Percentiles rank a stretch among this genome's conserved stretches.
phyloP scores from a whole-genome alignment of 2,329 filamentous ascomycete species.

The Monascus ruber region DNA sequence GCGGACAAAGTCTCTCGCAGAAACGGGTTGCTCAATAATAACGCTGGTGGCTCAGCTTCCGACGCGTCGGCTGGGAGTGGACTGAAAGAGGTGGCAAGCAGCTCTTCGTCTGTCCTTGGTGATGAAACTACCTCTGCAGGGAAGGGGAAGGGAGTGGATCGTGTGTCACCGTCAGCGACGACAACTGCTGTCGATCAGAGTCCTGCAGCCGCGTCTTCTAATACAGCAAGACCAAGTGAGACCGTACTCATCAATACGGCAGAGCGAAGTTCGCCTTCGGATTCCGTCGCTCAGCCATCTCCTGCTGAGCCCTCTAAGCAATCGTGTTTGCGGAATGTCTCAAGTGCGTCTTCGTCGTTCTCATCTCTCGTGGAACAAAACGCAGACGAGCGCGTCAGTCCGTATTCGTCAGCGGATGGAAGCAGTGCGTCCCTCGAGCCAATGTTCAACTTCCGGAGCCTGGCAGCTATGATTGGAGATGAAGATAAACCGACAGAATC shows the following conservation, averaged over 20 bases:
- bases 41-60: slow-evolving; percentile 55
- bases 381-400: slow-evolving; percentile 27
- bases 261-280: slow-evolving; percentile 9
- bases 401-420: slow-evolving; percentile 40
- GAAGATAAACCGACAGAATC: slow-evolving; percentile 39
- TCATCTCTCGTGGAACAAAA: slow-evolving; percentile 63
- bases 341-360: slow-evolving; percentile 71
- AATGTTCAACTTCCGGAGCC: slow-evolving; percentile 82
- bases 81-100: slow-evolving; percentile 24
- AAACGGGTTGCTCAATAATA: slow-evolving; percentile 38
- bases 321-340: slow-evolving; percentile 70
- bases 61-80: slow-evolving; percentile 28
- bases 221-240: slow-evolving; percentile 7
- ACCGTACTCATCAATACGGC: slow-evolving; percentile 5
- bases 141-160: slow-evolving; percentile 63
- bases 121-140: slow-evolving; percentile 29
- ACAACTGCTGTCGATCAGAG: slow-evolving; percentile 14
- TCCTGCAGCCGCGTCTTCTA: slow-evolving; percentile 17
- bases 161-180: slow-evolving; percentile 22
- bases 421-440: slow-evolving; percentile 52
- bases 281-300: slow-evolving; percentile 32
- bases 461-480: slow-evolving; percentile 71
- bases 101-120: slow-evolving; percentile 23
- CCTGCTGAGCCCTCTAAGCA: slow-evolving; percentile 46
- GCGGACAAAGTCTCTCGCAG: slow-evolving; percentile 58